Evolutionary conservation across 495 filamentous ascomycete species (phyloP).

Genomic region (Penicillium goetzii): DNA sequence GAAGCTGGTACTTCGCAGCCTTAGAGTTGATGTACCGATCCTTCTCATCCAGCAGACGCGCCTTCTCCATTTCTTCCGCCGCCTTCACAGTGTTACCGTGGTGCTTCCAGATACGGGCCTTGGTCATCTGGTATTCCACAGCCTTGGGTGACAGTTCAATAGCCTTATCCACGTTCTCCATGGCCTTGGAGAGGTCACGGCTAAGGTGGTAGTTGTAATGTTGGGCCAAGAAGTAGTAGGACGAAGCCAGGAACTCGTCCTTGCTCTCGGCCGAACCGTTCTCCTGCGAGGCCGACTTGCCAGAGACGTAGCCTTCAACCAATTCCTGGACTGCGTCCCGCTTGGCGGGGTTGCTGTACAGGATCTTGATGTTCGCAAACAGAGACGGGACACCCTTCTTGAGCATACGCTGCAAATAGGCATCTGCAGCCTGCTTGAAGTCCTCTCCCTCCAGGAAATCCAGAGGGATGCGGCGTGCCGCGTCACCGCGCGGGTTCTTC

Average conservation of each 20-base stretch:
- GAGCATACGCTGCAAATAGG: constrained; percentile 84
- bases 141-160: constrained; percentile 75
- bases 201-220: constrained; percentile 94
- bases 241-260: constrained; percentile 68
- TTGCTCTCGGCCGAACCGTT: constrained; percentile 53
- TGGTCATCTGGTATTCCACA: constrained; percentile 93
- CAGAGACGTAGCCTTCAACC: constrained; percentile 75
- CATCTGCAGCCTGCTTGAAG: constrained; percentile 77
- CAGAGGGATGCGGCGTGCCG: constrained; percentile 81
- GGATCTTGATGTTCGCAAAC: constrained; percentile 92
- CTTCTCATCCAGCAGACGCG: constrained; percentile 78
- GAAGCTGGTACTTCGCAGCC: constrained; percentile 93
- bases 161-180: constrained; percentile 79
- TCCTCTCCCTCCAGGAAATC: constrained; percentile 86
- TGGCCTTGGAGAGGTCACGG: constrained; percentile 79
- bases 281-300: constrained; percentile 41
- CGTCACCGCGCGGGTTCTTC: constrained; percentile 82
- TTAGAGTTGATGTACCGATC: constrained; percentile 99
- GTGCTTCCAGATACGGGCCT: constrained; percentile 94
- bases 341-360: constrained; percentile 80
- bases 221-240: constrained; percentile 90
- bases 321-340: constrained; percentile 72
- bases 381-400: constrained; percentile 95
- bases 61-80: constrained; percentile 84
- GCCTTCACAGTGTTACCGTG: constrained; percentile 79